Evolutionary conservation across 1,284 basidiomycete genomes (phyloP).

Genomic region (Ustilago trichophora): DNA sequence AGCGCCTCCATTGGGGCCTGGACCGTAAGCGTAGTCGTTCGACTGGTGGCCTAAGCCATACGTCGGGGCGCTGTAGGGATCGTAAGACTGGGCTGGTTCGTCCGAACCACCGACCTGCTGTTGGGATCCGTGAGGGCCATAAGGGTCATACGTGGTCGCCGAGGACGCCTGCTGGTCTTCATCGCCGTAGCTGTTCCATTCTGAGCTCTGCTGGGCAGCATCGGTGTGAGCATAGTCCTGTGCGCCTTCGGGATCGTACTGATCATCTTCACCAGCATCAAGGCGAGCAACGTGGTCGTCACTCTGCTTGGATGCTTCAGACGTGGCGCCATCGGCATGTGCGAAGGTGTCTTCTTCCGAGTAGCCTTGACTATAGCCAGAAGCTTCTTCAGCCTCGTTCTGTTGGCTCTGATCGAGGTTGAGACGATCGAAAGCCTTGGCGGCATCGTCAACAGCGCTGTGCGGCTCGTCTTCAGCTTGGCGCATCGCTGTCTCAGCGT

Average conservation of each 20-base stretch:
- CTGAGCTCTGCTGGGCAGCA: conserved; percentile 6
- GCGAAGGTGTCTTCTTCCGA: conserved; percentile 11
- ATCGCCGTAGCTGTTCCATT: conserved; percentile 18
- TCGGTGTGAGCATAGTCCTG: no score
- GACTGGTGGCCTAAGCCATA: neutral
- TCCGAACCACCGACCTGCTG: conserved; percentile 4
- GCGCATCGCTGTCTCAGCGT: conserved; percentile 2
- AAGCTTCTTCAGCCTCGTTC: no score
- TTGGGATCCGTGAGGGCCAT: conserved; percentile 4
- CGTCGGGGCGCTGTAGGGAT: conserved; percentile 7
- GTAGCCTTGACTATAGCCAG: conserved; percentile 4
- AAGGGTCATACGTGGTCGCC: conserved; percentile 3
- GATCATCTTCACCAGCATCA: neutral
- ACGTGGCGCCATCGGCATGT: conserved; percentile 6
- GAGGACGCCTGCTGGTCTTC: conserved; percentile 2
- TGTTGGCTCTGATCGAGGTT: conserved; percentile 11
- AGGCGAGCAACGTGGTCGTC: neutral
- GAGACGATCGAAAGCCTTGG: conserved; percentile 17
- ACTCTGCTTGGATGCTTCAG: conserved; percentile 3
- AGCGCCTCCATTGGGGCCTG: neutral
- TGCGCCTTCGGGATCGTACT: conserved; percentile 8
- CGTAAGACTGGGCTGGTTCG: conserved; percentile 4
- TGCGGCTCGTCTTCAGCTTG: neutral
- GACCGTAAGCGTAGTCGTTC: conserved; percentile 5
- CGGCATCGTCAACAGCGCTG: conserved; percentile 16